phyloP scores from a whole-genome alignment of 345 rosid genomes.

The Salix purpurea region DNA sequence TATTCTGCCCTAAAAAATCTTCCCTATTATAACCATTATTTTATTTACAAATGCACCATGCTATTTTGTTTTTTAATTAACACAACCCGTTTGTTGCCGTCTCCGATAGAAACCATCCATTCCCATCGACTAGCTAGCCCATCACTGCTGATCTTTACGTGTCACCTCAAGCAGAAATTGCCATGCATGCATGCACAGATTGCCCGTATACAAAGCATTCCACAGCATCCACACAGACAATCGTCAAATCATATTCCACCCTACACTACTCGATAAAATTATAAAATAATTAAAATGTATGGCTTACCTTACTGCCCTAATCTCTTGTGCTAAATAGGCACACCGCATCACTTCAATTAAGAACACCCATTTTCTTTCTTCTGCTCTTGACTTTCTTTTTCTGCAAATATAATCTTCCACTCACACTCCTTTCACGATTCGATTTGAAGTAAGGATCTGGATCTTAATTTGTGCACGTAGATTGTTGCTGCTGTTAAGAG shows the following conservation, averaged over 20 bases:
- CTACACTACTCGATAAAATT: too few relatives aligned
- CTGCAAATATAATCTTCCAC: not conserved
- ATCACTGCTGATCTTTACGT: not conserved
- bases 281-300: too few relatives aligned
- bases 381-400: not conserved
- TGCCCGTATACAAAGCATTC: not conserved
- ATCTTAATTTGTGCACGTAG: not conserved
- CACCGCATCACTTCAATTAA: not conserved
- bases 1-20: too few relatives aligned
- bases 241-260: too few relatives aligned
- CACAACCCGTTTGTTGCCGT: too few relatives aligned
- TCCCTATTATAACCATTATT: too few relatives aligned
- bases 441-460: not conserved
- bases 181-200: not conserved
- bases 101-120: not conserved
- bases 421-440: not conserved
- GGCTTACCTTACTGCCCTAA: not conserved
- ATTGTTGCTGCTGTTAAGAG: not conserved
- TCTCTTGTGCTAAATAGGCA: not conserved
- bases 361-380: too few relatives aligned
- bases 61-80: too few relatives aligned
- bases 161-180: not conserved
- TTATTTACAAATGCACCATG: too few relatives aligned
- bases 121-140: not conserved
- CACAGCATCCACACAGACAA: too few relatives aligned